Percentiles rank a stretch among this genome's conserved stretches.
Conservation (phyloP, 768 basidiomycete species). For the Myochromella boudieri region DNA sequence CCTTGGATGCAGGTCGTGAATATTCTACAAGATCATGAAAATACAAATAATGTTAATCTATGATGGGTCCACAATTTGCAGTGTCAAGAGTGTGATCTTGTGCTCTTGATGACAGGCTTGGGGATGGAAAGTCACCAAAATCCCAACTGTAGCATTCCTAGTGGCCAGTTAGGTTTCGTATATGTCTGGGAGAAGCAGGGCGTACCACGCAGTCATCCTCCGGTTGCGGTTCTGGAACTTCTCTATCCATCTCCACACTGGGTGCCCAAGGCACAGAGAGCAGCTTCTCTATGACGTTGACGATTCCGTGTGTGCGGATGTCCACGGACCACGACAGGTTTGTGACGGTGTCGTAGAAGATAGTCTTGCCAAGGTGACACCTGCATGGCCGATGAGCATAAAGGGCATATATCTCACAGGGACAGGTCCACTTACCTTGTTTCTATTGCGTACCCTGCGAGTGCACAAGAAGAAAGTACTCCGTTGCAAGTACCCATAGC, state of each 20-base stretch:
- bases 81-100: no score
- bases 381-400: slow-evolving; percentile 27
- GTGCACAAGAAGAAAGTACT: slow-evolving; percentile 74
- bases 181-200: slow-evolving; percentile 1
- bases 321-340: slow-evolving; percentile 85
- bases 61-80: no score
- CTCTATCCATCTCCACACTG: slow-evolving; percentile 56
- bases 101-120: not conserved
- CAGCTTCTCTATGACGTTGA: slow-evolving; percentile 73
- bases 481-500: slow-evolving; percentile 89
- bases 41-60: no score
- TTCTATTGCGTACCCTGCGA: slow-evolving; percentile 91
- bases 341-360: slow-evolving; percentile 90
- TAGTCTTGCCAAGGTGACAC: slow-evolving; percentile 84
- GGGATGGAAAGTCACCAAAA: slow-evolving; percentile 44
- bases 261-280: slow-evolving; percentile 71
- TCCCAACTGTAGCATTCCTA: slow-evolving; percentile 77
- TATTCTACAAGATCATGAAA: no score
- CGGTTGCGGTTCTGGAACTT: slow-evolving; percentile 53
- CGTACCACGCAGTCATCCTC: slow-evolving; percentile 76
- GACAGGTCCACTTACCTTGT: slow-evolving; percentile 45
- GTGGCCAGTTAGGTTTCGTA: not conserved
- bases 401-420: not conserved
- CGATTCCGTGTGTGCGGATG: slow-evolving; percentile 78
- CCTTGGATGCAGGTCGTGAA: not conserved